Evolutionary conservation across 805 yeast genomes (phyloP).

Genomic region (Pichia kluyveri): DNA sequence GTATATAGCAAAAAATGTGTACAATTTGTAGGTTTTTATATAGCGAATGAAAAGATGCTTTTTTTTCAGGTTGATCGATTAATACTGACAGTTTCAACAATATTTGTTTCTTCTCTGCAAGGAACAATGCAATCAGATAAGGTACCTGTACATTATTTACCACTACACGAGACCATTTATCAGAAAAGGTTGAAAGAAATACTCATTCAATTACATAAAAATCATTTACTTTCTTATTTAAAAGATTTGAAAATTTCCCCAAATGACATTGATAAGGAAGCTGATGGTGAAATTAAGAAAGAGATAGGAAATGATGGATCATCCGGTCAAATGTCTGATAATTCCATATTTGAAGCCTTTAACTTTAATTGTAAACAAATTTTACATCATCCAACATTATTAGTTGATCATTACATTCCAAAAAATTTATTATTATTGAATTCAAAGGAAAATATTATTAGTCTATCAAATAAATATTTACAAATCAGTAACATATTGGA

Average conservation of each 20-base stretch:
- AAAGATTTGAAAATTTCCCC: neutral
- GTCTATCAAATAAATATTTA: slow-evolving; percentile 51
- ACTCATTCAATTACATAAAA: slow-evolving; percentile 33
- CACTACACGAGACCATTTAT: slow-evolving; percentile 34
- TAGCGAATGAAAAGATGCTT: too few species aligned
- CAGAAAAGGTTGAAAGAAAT: slow-evolving; percentile 38
- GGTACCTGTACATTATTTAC: slow-evolving; percentile 26
- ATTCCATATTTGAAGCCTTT: slow-evolving; percentile 33
- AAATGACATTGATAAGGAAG: neutral
- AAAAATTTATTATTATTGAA: slow-evolving; percentile 59
- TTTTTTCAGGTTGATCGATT: too few species aligned
- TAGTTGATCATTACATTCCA: slow-evolving; percentile 74
- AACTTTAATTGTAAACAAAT: slow-evolving; percentile 40
- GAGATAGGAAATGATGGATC: too few species aligned
- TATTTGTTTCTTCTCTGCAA: too few species aligned
- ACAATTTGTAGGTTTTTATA: neutral
- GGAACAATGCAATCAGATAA: neutral
- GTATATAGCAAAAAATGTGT: neutral
- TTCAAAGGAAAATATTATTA: slow-evolving; percentile 43
- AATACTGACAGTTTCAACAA: too few species aligned
- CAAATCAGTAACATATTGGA: slow-evolving; percentile 43
- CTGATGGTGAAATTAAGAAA: neutral
- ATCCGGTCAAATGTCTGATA: slow-evolving; percentile 11
- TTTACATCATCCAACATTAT: slow-evolving; percentile 56
- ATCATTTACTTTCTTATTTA: slow-evolving; percentile 12